Percentiles rank a stretch among this genome's conserved stretches.
These are phyloP conservation scores for Parmales sp. DNA, from an alignment of 108 stramenopile genomes.

Conservation along the genomic window DNA sequence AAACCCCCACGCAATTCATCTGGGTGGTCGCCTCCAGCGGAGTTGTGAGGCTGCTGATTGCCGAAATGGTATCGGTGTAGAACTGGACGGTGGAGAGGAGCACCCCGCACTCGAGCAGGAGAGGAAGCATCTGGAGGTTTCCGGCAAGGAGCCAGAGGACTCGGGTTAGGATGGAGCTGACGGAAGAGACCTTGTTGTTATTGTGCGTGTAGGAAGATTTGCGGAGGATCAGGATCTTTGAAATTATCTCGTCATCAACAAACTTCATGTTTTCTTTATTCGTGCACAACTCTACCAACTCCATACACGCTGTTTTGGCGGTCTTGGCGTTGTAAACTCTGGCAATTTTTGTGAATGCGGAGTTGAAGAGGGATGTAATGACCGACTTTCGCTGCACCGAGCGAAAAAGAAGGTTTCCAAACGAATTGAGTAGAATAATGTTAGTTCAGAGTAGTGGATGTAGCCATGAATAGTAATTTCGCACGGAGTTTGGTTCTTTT, in stretches of 20 bases:
- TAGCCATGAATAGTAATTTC: neutral
- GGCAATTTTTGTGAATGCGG: neutral
- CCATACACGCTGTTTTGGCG: neutral
- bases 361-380: neutral
- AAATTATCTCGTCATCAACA: neutral
- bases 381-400: neutral
- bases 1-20: neutral
- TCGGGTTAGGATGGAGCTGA: neutral
- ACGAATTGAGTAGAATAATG: neutral
- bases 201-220: no score
- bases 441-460: neutral
- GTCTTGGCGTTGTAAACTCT: neutral
- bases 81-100: neutral
- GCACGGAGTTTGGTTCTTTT: neutral
- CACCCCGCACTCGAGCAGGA: neutral
- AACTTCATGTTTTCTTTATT: neutral
- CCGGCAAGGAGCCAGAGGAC: neutral
- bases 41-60: neutral
- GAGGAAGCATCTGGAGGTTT: neutral
- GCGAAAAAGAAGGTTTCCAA: neutral
- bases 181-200: neutral
- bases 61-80: neutral
- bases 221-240: neutral
- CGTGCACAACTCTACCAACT: neutral
- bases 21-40: neutral